Conservation (phyloP, 495 filamentous ascomycete genomes). For the Hapsidospora chrysogenum region DNA sequence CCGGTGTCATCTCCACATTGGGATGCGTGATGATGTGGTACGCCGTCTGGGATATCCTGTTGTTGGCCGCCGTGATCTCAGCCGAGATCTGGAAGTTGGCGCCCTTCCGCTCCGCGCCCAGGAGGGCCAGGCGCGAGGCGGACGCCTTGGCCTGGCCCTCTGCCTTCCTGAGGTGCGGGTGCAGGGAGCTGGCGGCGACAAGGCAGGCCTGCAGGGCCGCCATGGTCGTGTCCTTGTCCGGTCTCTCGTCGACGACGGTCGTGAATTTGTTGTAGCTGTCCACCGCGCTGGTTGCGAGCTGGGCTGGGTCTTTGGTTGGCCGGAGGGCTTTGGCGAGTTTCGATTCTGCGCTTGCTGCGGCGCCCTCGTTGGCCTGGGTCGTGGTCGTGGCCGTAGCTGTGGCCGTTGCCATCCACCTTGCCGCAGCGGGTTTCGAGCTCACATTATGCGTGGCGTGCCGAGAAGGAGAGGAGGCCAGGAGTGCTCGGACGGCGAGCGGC, state of each 20-base stretch:
- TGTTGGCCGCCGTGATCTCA: conserved; percentile 13
- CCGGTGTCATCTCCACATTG: conserved; percentile 63
- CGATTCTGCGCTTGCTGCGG: neutral
- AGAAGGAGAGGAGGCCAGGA: neutral
- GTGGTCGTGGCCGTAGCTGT: neutral
- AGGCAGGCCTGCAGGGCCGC: conserved; percentile 13
- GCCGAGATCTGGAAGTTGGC: conserved; percentile 1
- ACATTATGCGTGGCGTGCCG: neutral
- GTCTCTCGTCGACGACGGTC: conserved; percentile 13
- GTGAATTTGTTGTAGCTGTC: conserved; percentile 14
- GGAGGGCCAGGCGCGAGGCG: conserved; percentile 12
- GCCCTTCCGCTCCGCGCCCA: conserved; percentile 8
- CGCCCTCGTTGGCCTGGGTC: neutral
- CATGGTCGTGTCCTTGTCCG: conserved; percentile 14
- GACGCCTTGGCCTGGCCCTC: conserved; percentile 1
- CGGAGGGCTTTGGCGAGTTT: neutral
- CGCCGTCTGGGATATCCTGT: conserved; percentile 32
- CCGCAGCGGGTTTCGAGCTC: neutral
- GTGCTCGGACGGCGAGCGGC: too few species aligned
- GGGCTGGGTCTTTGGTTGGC: neutral
- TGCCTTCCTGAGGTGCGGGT: conserved; percentile 3
- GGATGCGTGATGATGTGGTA: conserved; percentile 56
- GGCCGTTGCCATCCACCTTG: neutral
- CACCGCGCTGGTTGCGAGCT: neutral
- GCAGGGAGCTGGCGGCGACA: neutral